Evolutionary conservation across 2,329 filamentous ascomycete species (phyloP), one percentile per base, ranked within the genome.

Genomic region (Xylaria sp.): DNA sequence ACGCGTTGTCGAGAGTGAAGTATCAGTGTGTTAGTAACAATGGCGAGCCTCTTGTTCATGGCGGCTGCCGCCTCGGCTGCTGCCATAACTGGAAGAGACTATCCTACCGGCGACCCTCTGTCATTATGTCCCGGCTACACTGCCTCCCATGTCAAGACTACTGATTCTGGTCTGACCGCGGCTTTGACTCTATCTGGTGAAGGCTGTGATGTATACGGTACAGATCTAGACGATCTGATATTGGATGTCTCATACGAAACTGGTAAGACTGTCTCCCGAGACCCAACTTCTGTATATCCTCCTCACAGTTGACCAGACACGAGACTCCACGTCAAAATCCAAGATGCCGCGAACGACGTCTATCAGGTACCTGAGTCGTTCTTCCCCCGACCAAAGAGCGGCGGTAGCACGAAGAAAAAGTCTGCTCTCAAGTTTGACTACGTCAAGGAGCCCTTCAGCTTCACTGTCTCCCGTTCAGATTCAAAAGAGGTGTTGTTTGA

Each of bases 331-430:
- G 87, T 93, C 71, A 84, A 90, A 70, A 91, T 93, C 59, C 86
- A 89, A 66, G 91, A 94, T 74, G 82, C 84, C 5, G 84, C 79
- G n/a, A 83, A 89, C 65, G 82, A 87, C 28, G 89, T 90, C 49
- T 94, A 91, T 70, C 90, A 94, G 73, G 85, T 94, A 1, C 90
- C 91, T 12, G 86, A 89, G 37, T 83, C 83, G 2, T 85, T 92
- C 25, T 79, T 94, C 21, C 83, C 88, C 2, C 85, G 89, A 0
- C 89, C 89, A 6, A 57, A 63, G 40, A 65, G 64, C 23, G 61
- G 64, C 8, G 68, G 67, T 7, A 59, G 57, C 46, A 61, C 62
- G 7, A 64, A 63, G 25, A 33, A 42, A 17, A 60, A 65, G 4
- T 69, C 74, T 1, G 72, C 73, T 14, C 64, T 77, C 38, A 72